Percentiles rank a stretch among this genome's conserved stretches.
These are phyloP conservation scores for Lachancea sp. DNA, from an alignment of 805 yeast genomes.

Conservation along the genomic window DNA sequence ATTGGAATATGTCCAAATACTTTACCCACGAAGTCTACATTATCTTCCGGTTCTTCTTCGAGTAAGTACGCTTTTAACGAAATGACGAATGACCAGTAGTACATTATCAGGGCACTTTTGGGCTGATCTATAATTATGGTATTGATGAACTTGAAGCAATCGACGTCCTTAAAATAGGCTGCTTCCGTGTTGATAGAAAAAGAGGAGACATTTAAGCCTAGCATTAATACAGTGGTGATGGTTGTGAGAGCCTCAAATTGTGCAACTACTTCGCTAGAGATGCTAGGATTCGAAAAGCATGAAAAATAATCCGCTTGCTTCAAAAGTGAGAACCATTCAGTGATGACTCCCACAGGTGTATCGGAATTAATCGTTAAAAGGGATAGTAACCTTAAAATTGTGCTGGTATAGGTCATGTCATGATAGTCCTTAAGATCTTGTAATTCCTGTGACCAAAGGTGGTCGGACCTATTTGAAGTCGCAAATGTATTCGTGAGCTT, in stretches of 20 bases:
- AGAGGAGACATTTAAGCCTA: constrained; percentile 50
- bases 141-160: constrained; percentile 37
- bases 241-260: constrained; percentile 44
- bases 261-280: constrained; percentile 16
- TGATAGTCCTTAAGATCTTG: constrained; percentile 22
- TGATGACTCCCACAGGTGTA: constrained; percentile 31
- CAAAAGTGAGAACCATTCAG: constrained; percentile 54
- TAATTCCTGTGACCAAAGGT: constrained; percentile 10
- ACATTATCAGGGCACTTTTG: constrained; percentile 45
- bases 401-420: constrained; percentile 33
- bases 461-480: constrained; percentile 9
- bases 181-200: constrained; percentile 36
- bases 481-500: constrained; percentile 2
- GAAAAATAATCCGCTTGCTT: constrained; percentile 29
- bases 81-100: constrained; percentile 61
- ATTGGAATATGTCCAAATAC: constrained; percentile 13
- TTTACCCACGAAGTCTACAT: constrained; percentile 12
- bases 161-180: constrained; percentile 38
- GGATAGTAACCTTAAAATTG: constrained; percentile 35
- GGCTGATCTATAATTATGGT: constrained; percentile 34
- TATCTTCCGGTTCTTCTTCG: constrained; percentile 34
- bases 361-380: constrained; percentile 36
- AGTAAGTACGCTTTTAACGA: constrained; percentile 45
- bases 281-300: not conserved
- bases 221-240: constrained; percentile 43